phyloP scores from a whole-genome alignment of 2,329 filamentous ascomycete genomes.

The Colletotrichum gloeosporioides region DNA sequence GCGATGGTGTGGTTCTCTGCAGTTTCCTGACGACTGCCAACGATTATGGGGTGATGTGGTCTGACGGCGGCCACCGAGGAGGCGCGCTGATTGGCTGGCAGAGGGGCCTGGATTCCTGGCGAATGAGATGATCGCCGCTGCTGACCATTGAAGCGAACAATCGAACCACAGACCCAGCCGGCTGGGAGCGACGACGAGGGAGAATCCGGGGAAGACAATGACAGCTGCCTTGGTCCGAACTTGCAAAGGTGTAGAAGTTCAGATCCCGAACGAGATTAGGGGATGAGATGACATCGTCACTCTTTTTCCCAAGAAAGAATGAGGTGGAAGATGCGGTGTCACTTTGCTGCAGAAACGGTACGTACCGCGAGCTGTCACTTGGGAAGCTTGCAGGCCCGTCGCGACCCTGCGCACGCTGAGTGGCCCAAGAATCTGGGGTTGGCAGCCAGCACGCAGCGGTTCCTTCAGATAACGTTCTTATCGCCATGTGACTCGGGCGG shows the following conservation, averaged over 20 bases:
- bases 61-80: conserved; percentile 18
- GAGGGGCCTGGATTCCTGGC: conserved; percentile 10
- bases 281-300: background rate
- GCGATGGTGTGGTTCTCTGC: conserved; percentile 16
- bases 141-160: conserved; percentile 12
- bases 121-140: conserved; percentile 17
- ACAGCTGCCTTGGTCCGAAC: background rate
- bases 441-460: background rate
- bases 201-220: conserved; percentile 13
- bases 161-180: conserved; percentile 12
- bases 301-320: background rate
- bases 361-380: conserved; percentile 2
- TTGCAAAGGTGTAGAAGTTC: background rate
- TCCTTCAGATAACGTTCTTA: background rate
- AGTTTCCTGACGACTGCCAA: conserved; percentile 17
- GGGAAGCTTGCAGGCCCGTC: background rate
- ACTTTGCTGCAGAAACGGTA: background rate
- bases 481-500: conserved; percentile 23
- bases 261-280: background rate
- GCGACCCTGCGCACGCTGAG: background rate
- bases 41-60: conserved; percentile 25
- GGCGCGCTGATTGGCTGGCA: conserved; percentile 8
- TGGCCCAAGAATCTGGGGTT: background rate
- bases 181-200: conserved; percentile 4
- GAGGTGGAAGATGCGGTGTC: background rate